A percentile compares a stretch with the other conserved stretches of the same genome.
phyloP scores from a whole-genome alignment of 768 basidiomycete genomes.

The Pleurotus cornucopiae region DNA sequence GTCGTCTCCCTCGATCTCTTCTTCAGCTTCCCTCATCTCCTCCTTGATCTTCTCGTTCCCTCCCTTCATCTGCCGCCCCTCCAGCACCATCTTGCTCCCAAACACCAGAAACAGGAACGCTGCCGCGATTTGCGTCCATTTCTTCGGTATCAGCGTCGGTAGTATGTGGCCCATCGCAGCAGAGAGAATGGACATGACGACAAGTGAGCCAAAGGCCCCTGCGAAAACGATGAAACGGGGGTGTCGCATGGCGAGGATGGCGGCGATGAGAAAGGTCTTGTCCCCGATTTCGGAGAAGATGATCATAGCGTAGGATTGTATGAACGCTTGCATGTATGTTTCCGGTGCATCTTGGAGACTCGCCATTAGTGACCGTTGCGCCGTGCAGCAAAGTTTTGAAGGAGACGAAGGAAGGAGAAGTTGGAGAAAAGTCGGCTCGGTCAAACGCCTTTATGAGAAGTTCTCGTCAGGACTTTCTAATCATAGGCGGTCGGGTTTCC shows the following conservation, averaged over 20 bases:
- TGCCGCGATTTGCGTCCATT: constrained; percentile 69
- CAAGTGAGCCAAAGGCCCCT: constrained; percentile 84
- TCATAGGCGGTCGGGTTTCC: no score
- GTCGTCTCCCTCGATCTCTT: constrained; percentile 87
- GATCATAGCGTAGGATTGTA: constrained; percentile 86
- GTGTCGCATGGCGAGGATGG: constrained; percentile 89
- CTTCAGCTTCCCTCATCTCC: constrained; percentile 94
- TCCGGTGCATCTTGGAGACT: constrained; percentile 15
- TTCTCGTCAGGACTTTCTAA: no score
- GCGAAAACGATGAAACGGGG: constrained; percentile 81
- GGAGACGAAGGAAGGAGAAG: not conserved
- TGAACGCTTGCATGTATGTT: constrained; percentile 48
- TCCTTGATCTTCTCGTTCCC: constrained; percentile 84
- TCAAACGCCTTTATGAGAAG: not conserved
- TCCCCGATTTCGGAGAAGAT: constrained; percentile 93
- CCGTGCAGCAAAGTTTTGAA: not conserved
- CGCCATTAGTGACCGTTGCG: not conserved
- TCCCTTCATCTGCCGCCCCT: constrained; percentile 74
- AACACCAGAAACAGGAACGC: constrained; percentile 86
- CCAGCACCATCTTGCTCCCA: constrained; percentile 84
- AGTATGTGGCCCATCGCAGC: constrained; percentile 92
- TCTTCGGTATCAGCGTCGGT: constrained; percentile 72
- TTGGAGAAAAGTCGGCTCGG: not conserved
- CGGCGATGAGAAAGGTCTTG: constrained; percentile 89
- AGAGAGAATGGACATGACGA: constrained; percentile 91